Evolutionary conservation across 306 rosid genomes (phyloP).

Genomic region (Lotus japonicus): DNA sequence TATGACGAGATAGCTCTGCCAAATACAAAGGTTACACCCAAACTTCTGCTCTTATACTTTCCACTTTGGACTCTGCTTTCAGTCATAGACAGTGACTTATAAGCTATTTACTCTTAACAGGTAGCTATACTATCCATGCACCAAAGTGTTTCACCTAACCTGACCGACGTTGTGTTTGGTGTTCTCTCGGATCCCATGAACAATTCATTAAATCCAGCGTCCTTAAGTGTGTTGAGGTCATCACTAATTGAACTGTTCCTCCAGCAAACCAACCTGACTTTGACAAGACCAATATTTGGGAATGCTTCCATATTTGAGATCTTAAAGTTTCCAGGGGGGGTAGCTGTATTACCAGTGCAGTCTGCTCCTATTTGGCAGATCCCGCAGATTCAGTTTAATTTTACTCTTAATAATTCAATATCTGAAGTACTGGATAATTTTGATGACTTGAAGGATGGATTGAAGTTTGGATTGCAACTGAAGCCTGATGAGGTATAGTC

Average conservation of each 20-base stretch:
- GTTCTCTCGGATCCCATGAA: constrained; percentile 66
- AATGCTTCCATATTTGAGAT: constrained; percentile 63
- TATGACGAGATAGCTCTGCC: constrained; percentile 71
- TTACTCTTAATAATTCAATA: constrained; percentile 70
- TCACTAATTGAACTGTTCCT: constrained; percentile 67
- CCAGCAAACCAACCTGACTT: constrained; percentile 63
- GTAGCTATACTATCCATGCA: constrained; percentile 78
- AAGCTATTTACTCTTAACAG: constrained; percentile 37
- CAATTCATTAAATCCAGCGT: constrained; percentile 55
- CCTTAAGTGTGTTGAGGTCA: constrained; percentile 66
- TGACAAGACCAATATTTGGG: constrained; percentile 66
- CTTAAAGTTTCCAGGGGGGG: constrained; percentile 67
- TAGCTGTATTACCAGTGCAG: constrained; percentile 68
- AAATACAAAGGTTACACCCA: constrained; percentile 45
- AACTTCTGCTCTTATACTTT: constrained; percentile 7
- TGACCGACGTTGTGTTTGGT: constrained; percentile 68
- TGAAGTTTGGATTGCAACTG: constrained; percentile 61
- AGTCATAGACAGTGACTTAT: constrained; percentile 20
- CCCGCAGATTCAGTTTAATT: constrained; percentile 69
- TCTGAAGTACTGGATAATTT: constrained; percentile 54
- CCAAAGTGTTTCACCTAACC: constrained; percentile 42
- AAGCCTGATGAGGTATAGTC: constrained; percentile 59
- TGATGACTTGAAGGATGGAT: constrained; percentile 51
- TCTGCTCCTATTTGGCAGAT: constrained; percentile 56
- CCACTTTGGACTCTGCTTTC: neutral